phyloP scores from a whole-genome alignment of 306 rosid species.

The Gynostemma pentaphyllum region DNA sequence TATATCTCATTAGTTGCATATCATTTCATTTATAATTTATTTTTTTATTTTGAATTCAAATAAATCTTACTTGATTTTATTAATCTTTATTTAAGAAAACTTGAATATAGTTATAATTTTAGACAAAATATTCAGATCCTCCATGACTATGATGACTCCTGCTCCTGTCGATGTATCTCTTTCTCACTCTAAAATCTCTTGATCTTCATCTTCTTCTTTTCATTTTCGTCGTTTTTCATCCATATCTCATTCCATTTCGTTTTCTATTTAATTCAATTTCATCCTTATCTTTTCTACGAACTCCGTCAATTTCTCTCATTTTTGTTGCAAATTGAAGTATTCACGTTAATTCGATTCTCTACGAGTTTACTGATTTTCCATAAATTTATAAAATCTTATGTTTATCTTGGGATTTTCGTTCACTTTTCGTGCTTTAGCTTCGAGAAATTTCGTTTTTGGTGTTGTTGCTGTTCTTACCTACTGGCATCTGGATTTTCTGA shows the following conservation, averaged over 20 bases:
- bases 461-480: background rate
- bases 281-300: conserved; percentile 12
- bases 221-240: background rate
- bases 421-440: conserved; percentile 13
- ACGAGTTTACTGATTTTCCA: conserved; percentile 1
- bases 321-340: conserved; percentile 1
- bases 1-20: too few relatives aligned
- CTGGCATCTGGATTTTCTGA: conserved; percentile 31
- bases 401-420: conserved; percentile 36
- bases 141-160: conserved; percentile 26
- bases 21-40: too few relatives aligned
- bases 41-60: too few relatives aligned
- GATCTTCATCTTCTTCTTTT: conserved; percentile 3
- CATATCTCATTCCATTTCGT: too few relatives aligned
- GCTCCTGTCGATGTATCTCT: conserved; percentile 54
- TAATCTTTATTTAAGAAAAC: too few relatives aligned
- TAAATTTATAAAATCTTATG: conserved; percentile 12
- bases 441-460: conserved; percentile 22
- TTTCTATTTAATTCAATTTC: conserved; percentile 9
- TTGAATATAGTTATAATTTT: too few relatives aligned
- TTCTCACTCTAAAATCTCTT: conserved; percentile 10
- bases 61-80: too few relatives aligned
- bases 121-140: too few relatives aligned
- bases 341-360: conserved; percentile 3
- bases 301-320: conserved; percentile 1